Evolutionary conservation across 2,329 filamentous ascomycete species (phyloP).

Genomic region (Venturia nashicola): DNA sequence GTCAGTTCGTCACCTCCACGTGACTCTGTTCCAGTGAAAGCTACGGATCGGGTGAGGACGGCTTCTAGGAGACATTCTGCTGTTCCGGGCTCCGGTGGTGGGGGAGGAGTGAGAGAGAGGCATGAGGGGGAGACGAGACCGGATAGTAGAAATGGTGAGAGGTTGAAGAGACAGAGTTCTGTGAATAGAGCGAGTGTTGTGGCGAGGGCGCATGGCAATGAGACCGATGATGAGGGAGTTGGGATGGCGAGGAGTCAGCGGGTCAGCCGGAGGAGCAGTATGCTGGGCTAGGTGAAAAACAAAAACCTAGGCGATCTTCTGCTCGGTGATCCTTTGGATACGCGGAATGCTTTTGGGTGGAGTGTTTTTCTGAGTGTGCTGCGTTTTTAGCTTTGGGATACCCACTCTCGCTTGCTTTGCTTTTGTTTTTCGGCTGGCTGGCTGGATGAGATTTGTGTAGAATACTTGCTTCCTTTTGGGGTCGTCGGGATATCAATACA

Average conservation of each 20-base stretch:
- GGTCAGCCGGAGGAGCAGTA: constrained; percentile 29
- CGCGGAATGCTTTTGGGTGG: not conserved
- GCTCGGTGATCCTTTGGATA: too few relatives aligned
- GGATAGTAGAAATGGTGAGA: constrained; percentile 4
- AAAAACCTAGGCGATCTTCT: not conserved
- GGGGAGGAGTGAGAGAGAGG: not conserved
- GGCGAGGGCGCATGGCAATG: constrained; percentile 9
- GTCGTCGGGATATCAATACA: not conserved
- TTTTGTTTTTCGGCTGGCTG: not conserved
- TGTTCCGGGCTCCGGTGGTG: constrained; percentile 14
- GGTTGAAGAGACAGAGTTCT: constrained; percentile 13
- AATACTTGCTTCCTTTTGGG: not conserved
- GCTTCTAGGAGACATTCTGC: constrained; percentile 22
- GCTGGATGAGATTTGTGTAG: not conserved
- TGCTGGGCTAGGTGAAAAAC: constrained; percentile 18
- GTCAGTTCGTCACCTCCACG: constrained; percentile 18
- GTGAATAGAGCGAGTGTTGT: constrained; percentile 6
- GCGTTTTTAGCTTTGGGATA: not conserved
- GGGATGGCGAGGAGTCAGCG: constrained; percentile 15
- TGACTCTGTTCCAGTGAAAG: constrained; percentile 18
- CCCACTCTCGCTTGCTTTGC: not conserved
- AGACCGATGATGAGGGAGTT: constrained; percentile 12
- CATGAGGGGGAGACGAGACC: constrained; percentile 9
- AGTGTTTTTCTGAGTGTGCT: not conserved
- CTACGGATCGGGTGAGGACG: constrained; percentile 18